These are phyloP conservation scores for Hanseniaspora sp. DNA, from an alignment of 1,139 yeast species.

Conservation along the genomic window DNA sequence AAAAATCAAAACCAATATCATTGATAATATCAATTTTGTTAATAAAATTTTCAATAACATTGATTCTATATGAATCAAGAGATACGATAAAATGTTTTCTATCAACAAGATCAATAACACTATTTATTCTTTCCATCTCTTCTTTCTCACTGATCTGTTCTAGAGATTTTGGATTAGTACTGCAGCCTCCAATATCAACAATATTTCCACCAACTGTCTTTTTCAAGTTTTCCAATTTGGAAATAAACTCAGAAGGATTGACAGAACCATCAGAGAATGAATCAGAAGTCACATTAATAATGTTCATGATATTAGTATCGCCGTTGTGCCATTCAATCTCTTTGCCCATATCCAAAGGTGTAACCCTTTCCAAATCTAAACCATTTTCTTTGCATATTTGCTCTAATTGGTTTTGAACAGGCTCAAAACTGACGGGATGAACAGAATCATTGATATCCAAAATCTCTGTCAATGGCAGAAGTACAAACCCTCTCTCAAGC, in stretches of 20 bases:
- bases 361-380: slow-evolving; percentile 2
- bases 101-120: slow-evolving; percentile 51
- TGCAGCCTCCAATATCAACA: slow-evolving; percentile 87
- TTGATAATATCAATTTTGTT: slow-evolving; percentile 74
- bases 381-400: slow-evolving; percentile 38
- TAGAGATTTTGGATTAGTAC: slow-evolving; percentile 71
- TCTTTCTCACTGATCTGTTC: slow-evolving; percentile 45
- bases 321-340: not conserved
- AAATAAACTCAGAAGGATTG: slow-evolving; percentile 21
- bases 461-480: slow-evolving; percentile 78
- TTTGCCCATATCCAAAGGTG: not conserved
- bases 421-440: slow-evolving; percentile 80
- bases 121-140: slow-evolving; percentile 56
- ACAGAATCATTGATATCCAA: slow-evolving; percentile 39
- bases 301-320: slow-evolving; percentile 55
- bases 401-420: slow-evolving; percentile 55
- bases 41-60: slow-evolving; percentile 61
- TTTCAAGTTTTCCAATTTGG: slow-evolving; percentile 17
- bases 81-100: slow-evolving; percentile 48
- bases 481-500: slow-evolving; percentile 81
- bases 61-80: slow-evolving; percentile 71
- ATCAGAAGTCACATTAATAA: slow-evolving; percentile 83
- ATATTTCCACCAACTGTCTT: slow-evolving; percentile 34
- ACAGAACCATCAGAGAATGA: slow-evolving; percentile 87
- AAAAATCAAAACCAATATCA: slow-evolving; percentile 72